phyloP scores from a whole-genome alignment of 2,329 filamentous ascomycete genomes.

The Albophoma yamanashiensis region DNA sequence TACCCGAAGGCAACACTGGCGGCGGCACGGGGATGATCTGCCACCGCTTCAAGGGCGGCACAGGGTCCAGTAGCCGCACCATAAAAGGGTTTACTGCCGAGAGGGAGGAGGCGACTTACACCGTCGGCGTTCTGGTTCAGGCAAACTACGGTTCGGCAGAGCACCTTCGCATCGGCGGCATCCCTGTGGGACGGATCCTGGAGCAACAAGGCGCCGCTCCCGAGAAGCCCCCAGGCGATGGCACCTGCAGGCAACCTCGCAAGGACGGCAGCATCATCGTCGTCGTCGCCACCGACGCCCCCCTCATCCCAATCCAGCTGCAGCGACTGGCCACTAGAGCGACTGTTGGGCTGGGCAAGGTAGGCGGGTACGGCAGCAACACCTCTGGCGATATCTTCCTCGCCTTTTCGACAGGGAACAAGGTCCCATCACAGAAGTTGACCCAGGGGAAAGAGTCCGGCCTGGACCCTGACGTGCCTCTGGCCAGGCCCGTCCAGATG shows the following conservation, averaged over 20 bases:
- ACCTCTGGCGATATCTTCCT: slow-evolving; percentile 57
- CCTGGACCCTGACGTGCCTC: slow-evolving; percentile 30
- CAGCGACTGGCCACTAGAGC: slow-evolving; percentile 46
- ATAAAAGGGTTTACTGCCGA: slow-evolving; percentile 32
- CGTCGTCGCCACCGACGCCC: slow-evolving; percentile 20
- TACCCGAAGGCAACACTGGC: slow-evolving; percentile 52
- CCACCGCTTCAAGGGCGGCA: slow-evolving; percentile 57
- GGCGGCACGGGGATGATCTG: slow-evolving; percentile 61
- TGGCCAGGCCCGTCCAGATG: slow-evolving; percentile 14
- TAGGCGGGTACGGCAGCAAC: slow-evolving; percentile 52
- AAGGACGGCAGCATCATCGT: slow-evolving; percentile 25
- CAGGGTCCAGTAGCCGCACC: slow-evolving; percentile 48
- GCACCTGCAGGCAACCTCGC: slow-evolving; percentile 9
- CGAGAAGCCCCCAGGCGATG: not conserved
- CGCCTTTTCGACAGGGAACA: slow-evolving; percentile 52
- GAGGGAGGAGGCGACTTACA: slow-evolving; percentile 33
- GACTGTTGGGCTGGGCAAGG: slow-evolving; percentile 48
- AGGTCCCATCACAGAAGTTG: slow-evolving; percentile 26
- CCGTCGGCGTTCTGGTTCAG: slow-evolving; percentile 51
- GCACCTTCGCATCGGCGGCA: slow-evolving; percentile 47
- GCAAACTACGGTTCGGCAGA: slow-evolving; percentile 51
- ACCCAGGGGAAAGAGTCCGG: slow-evolving; percentile 13
- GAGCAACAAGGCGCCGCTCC: slow-evolving; percentile 11
- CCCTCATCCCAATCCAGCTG: slow-evolving; percentile 19
- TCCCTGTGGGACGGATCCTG: slow-evolving; percentile 50